Base-by-base conservation (phyloP, 805 yeast species). In the Kluyveromyces dobzhanskii region DNA sequence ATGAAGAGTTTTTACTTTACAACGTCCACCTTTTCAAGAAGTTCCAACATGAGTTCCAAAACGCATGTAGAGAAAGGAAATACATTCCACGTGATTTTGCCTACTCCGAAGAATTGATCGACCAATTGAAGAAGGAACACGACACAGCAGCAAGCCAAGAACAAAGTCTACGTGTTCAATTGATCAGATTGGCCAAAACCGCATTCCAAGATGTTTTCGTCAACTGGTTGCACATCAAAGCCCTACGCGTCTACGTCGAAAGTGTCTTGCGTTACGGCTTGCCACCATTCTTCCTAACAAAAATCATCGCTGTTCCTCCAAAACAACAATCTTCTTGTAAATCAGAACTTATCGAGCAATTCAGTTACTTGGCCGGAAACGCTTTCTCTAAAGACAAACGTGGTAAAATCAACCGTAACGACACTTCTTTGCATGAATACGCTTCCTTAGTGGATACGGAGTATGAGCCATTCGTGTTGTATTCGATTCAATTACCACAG, bases 391-490 rank as follows among this genome's bases (percentile, higher is more conserved):
- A 70, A 42, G 87, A 82, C 56, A 75, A 74, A 49, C 70, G 72
- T 51, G 88, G 88, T 35, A 75, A 71, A 48, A 66, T 79, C 35
- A 69, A 75, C 46, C 51, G 51, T 26, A 77, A 80, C 51, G 85
- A 80, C 56, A 51, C 61, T 26, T 78, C 76, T 33, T 70, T 90
- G 53, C 76, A 80, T 49, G 97, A 90, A 60, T 92, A 85, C 61
- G 90, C 96, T 9, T 77, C 94, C 2, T 66, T 92, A 53, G 96
- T 87, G 36, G 98, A 92, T 62, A 78, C 90, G 21, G 97, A 90
- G 42, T 90, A 90, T 61, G 95, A 90, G 65, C 97, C 97, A 38
- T 92, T 92, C 65, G 98, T 90, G 38, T 64, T 92, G 49, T 90
- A 85, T 61, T 73, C 73, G 36, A 62, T 55, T 6, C 41, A 44